Percentiles rank a stretch among this genome's conserved stretches.
phyloP scores from a whole-genome alignment of 2,329 filamentous ascomycete species.

The Microsporum audouinii region DNA sequence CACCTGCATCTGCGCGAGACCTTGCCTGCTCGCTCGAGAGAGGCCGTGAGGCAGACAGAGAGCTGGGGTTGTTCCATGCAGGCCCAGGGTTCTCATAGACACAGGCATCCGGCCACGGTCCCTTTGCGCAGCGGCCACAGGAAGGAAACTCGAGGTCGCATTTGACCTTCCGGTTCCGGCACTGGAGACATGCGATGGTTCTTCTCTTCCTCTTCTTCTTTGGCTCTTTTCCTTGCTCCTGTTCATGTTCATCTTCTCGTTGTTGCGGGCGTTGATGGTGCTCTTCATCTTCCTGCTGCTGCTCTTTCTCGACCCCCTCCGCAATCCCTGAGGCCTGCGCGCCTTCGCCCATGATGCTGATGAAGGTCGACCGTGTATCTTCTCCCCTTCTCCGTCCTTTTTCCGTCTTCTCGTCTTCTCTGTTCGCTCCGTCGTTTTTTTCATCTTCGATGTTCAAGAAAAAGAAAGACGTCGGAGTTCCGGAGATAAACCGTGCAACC shows the following conservation, averaged over 20 bases:
- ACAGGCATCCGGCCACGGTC: conserved; percentile 14
- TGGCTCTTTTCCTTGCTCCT: conserved; percentile 11
- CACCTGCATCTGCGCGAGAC: not conserved
- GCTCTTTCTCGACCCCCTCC: not conserved
- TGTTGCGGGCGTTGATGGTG: not conserved
- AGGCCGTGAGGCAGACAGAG: not conserved
- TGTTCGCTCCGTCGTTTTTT: not conserved
- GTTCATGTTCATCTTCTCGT: not conserved
- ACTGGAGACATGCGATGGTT: conserved; percentile 33
- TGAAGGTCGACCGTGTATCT: not conserved
- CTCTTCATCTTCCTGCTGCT: not conserved
- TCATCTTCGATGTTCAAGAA: not conserved
- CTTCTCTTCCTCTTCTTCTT: conserved; percentile 28
- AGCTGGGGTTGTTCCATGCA: not conserved
- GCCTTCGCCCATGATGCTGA: not conserved
- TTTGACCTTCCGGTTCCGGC: conserved; percentile 33
- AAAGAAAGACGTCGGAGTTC: not conserved
- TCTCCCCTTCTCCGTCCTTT: not conserved
- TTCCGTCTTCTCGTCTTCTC: not conserved
- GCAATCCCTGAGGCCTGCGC: not conserved
- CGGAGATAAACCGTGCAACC: not conserved
- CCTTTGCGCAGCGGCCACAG: conserved; percentile 31
- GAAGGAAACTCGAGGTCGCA: conserved; percentile 34
- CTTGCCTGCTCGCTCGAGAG: not conserved
- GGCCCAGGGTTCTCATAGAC: conserved; percentile 9